Evolutionary conservation across 805 yeast genomes (phyloP), one percentile per base, ranked within the genome.

Genomic region (Maudiozyma pseudohumilis): DNA sequence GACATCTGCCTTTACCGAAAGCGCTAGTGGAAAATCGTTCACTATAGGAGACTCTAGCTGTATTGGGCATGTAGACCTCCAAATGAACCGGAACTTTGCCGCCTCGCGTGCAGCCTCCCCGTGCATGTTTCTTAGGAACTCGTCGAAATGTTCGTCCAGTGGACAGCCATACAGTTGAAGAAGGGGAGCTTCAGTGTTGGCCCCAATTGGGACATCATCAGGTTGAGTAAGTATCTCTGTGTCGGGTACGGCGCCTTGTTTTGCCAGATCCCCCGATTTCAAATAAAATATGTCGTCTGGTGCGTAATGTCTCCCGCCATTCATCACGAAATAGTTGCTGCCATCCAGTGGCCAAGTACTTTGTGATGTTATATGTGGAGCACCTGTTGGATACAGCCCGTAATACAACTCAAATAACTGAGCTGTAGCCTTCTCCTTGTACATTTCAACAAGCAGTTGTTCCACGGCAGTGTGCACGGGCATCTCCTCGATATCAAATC

Each of bases 251-350:
- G 19, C 19, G 6, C 47, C 40, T 36, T 56, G 61, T 9, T 36
- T 40, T 18, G 43, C 37, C 5, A 53, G 48, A n/a, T 63, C 60
- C 19, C 64, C 64, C 0, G 85, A 72, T 54, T 80, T 79, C 40
- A 92, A 65, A 3, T 96, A 94, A 56, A 74, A 92, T 1, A 86
- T 70, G 40, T 81, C 94, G 39, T 75, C 83, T 3, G 78, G 63
- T 8, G 79, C 72, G 48, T 87, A 77, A 50, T 78, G 80, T 13
- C 33, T 41, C 34, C 46, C 40, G 3, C 48, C 48, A 35, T 56
- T 56, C 22, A 59, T 32, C 2, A 50, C 36, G 32, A 57, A 56
- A 40, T 38, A 53, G 32, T 41, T 49, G 11, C 31, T 15, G 25
- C 32, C 32, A 15, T 38, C 32, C 15, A 34, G 16, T 4, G 19